Base-by-base conservation (phyloP, 257 asterid genomes). In the Solanum bukasovii region DNA sequence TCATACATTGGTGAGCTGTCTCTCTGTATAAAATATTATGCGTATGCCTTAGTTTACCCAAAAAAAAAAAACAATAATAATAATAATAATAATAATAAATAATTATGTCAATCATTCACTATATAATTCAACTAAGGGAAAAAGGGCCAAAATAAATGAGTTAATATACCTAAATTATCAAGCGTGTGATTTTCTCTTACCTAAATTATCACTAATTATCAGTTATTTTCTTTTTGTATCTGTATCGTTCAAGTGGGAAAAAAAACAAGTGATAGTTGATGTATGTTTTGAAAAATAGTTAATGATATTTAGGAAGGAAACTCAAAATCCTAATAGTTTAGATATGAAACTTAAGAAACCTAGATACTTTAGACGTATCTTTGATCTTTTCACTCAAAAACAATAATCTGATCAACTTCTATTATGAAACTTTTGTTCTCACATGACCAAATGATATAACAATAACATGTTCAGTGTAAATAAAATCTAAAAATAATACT, bases 1-100 rank as follows among this genome's bases (percentile, higher is more conserved):
- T 44, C 67, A 79, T 79, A 46, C 67, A 40, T 23, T 11, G 59
- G 84, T 77, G 84, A 35, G 83, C 25, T 77, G 84, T 77, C 84
- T 77, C 34, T 77, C 23, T 38, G 52, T 4, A 34, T 18, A 73
- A 25, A 25, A 78, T 78, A 13, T 78, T n/a, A 42, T 77, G 37
- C 23, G 23, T 77, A 77, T 38, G 4, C 78, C 42, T 16, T 16
- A 33, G 40, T 71, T 71, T 70, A 70, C 38, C 77, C 12, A 29
- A 29, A 70, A 16, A 71, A 3, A 46, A 27, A 7, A 70, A 46
- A 46, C 2, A 46, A 46, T 13, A 29, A 31, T 1, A 70, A 6
- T 21, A 70, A 14, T 1, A 13, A 68, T 13, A 25, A 3, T 0
- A 49, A 46, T 13, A 29, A 33, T 14, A 27, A n/a, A n/a, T 29